Conservation (phyloP, 805 yeast genomes). For the Geotrichum ghanense region DNA sequence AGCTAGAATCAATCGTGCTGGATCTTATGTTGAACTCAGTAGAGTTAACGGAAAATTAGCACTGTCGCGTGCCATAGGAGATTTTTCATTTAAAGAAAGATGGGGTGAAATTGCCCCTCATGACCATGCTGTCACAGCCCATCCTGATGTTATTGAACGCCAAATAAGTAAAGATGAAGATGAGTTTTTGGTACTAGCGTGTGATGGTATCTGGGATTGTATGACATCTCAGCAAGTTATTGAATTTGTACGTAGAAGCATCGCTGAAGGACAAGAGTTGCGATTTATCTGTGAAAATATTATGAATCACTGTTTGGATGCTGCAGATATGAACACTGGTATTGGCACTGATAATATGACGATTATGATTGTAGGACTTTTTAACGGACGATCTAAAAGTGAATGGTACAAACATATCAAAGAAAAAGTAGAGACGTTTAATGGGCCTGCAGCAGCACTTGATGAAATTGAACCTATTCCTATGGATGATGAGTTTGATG, state of each 20-base stretch:
- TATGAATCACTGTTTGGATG: slow-evolving; percentile 93
- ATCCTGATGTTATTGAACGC: slow-evolving; percentile 84
- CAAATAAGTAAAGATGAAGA: slow-evolving; percentile 48
- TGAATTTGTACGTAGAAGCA: slow-evolving; percentile 85
- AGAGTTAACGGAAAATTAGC: slow-evolving; percentile 97
- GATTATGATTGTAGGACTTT: slow-evolving; percentile 74
- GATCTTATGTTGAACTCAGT: slow-evolving; percentile 91
- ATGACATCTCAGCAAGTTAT: slow-evolving; percentile 86
- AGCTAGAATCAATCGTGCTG: slow-evolving; percentile 85
- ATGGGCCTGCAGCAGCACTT: slow-evolving; percentile 32
- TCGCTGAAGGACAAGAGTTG: slow-evolving; percentile 56
- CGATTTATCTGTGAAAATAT: slow-evolving; percentile 74
- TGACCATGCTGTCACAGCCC: slow-evolving; percentile 91
- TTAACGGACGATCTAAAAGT: slow-evolving; percentile 51
- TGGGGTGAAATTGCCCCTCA: slow-evolving; percentile 68
- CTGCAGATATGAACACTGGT: slow-evolving; percentile 84
- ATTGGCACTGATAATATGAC: slow-evolving; percentile 99
- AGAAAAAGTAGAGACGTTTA: slow-evolving; percentile 30
- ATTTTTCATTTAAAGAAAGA: slow-evolving; percentile 69
- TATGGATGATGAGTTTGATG: background rate
- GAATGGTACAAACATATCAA: slow-evolving; percentile 57
- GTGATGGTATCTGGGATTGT: slow-evolving; percentile 99
- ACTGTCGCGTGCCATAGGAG: slow-evolving; percentile 84
- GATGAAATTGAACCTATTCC: slow-evolving; percentile 2
- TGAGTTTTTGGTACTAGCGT: slow-evolving; percentile 86